Conservation (phyloP, 345 rosid species). For the Populus tremula region DNA sequence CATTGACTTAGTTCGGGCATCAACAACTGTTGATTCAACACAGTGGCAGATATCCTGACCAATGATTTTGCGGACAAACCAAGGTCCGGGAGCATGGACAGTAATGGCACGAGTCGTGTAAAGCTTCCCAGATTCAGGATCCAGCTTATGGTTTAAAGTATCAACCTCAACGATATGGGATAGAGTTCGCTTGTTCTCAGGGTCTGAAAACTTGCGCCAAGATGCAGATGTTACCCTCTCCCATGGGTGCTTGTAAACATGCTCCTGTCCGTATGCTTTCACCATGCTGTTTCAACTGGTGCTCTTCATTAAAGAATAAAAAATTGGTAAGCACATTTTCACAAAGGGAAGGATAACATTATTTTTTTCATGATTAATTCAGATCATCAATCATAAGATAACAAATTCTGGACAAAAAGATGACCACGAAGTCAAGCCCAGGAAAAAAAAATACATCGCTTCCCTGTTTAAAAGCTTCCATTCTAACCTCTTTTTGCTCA, state of each 20-base stretch:
- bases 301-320: background rate
- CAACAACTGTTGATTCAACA: slow-evolving; percentile 86
- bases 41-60: slow-evolving; percentile 97
- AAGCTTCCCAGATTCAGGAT: slow-evolving; percentile 63
- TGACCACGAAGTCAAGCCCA: background rate
- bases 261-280: slow-evolving; percentile 83
- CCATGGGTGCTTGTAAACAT: slow-evolving; percentile 94
- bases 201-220: slow-evolving; percentile 94
- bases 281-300: slow-evolving; percentile 41
- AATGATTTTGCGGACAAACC: slow-evolving; percentile 74
- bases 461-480: background rate
- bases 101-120: slow-evolving; percentile 84
- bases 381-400: background rate
- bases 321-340: background rate
- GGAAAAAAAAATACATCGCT: background rate
- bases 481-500: background rate
- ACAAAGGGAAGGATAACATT: background rate
- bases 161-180: slow-evolving; percentile 85
- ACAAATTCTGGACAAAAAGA: background rate
- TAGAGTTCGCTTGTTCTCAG: slow-evolving; percentile 79
- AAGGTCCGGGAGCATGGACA: slow-evolving; percentile 88
- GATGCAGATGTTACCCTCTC: slow-evolving; percentile 95
- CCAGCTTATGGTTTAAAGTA: slow-evolving; percentile 70
- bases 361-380: background rate
- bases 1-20: slow-evolving; percentile 74